A percentile compares a stretch with the other conserved stretches of the same genome.
These are phyloP conservation scores for Trichoderma brevicompactum DNA, from an alignment of 2,329 filamentous ascomycete genomes.

Conservation along the genomic window DNA sequence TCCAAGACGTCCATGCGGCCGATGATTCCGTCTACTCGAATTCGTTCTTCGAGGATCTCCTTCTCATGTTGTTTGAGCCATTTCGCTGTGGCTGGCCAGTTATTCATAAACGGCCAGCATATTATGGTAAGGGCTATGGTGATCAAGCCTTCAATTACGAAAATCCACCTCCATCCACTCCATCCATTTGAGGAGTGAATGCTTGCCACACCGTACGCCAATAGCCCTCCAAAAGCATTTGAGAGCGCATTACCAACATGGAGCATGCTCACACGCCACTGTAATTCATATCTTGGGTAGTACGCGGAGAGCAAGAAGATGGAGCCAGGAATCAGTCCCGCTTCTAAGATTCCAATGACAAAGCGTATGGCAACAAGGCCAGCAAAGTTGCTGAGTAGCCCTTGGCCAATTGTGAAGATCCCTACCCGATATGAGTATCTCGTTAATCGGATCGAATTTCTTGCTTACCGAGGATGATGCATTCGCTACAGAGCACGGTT, in stretches of 20 bases:
- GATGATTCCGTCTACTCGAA: slow-evolving; percentile 16
- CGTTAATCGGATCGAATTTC: neutral
- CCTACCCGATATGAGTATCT: slow-evolving; percentile 28
- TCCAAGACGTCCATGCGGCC: slow-evolving; percentile 21
- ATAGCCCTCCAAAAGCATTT: slow-evolving; percentile 35
- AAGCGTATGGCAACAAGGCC: slow-evolving; percentile 34
- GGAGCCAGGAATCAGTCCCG: slow-evolving; percentile 36
- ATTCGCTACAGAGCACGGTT: slow-evolving; percentile 28
- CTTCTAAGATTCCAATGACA: slow-evolving; percentile 35
- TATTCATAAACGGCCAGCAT: slow-evolving; percentile 22
- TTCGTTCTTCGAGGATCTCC: slow-evolving; percentile 11
- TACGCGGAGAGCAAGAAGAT: slow-evolving; percentile 36
- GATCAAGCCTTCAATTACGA: slow-evolving; percentile 18
- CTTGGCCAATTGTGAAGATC: slow-evolving; percentile 36
- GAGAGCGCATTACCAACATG: slow-evolving; percentile 36
- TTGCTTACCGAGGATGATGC: slow-evolving; percentile 30
- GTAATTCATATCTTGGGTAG: slow-evolving; percentile 34
- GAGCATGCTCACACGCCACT: slow-evolving; percentile 35
- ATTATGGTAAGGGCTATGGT: slow-evolving; percentile 11
- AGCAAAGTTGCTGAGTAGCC: slow-evolving; percentile 34
- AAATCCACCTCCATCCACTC: slow-evolving; percentile 35
- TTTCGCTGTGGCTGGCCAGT: slow-evolving; percentile 24
- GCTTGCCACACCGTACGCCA: slow-evolving; percentile 36
- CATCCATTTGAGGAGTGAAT: slow-evolving; percentile 34
- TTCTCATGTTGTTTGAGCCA: slow-evolving; percentile 18